Base-by-base conservation (phyloP, 768 basidiomycete species). In the Collybia sp. region DNA sequence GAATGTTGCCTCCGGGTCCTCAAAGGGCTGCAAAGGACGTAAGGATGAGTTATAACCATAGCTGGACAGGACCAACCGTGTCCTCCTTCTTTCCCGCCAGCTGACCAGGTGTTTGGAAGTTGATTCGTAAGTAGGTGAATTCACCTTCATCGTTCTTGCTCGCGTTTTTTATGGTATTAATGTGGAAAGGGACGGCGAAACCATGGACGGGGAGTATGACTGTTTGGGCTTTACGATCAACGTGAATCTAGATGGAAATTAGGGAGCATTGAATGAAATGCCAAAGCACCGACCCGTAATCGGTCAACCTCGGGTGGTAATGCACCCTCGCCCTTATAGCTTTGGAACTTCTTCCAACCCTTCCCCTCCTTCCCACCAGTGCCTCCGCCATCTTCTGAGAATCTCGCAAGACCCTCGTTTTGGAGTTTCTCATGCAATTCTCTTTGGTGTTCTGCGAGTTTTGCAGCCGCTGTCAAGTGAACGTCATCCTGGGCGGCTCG, bases 81-180 rank as follows among this genome's bases (percentile, higher is more conserved):
- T 98, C 96, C 62, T 99, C 96, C 68, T 99, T 98, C 72, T 95
- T 97, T 19, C 96, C 95, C 0, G 93, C 88, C 18, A 97, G 81
- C 59, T 97, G 93, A 41, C 96, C 96, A 10, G 96, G 96, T 0
- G 95, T 96, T 64, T 97, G 93, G 71, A 98, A 97, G 67, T 98
- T 98, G 65, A 99, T 93, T 2, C 96, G 82, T 44, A 99, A 76
- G 57, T 90, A 92, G 0, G 93, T 94, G 61, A 85, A 89, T 42
- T 98, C 93, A 5, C 89, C 91, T 65, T 98, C 96, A 52, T 99
- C 95, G 52, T 81, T 96, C 71, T 98, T 98, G 72, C 88, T 93
- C 25, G 87, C 89, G 60, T 95, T 98, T 70, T 99, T 98, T 53
- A 99, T 92, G 1, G 93, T 93, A 59, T 95, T 95, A 67, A 98